phyloP scores from a whole-genome alignment of 768 basidiomycete genomes.

The Leucosporidium scottii region DNA sequence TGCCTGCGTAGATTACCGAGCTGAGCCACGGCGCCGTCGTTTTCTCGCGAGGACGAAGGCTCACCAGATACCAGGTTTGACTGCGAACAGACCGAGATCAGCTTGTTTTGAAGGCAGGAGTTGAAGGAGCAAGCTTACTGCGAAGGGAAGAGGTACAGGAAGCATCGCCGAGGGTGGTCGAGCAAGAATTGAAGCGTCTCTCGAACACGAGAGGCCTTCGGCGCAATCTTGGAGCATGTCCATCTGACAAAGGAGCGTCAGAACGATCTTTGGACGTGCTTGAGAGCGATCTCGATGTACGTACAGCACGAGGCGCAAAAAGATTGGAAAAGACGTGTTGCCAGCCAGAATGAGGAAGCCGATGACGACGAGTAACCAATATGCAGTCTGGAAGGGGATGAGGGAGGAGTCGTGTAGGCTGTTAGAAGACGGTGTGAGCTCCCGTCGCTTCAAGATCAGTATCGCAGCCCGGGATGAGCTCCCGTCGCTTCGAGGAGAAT shows the following conservation, averaged over 20 bases:
- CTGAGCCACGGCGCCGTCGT: too few relatives aligned
- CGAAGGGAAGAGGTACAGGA: slow-evolving; percentile 29
- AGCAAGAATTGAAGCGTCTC: slow-evolving; percentile 84
- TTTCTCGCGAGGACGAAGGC: too few relatives aligned
- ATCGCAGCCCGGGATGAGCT: too few relatives aligned
- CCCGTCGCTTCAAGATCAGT: too few relatives aligned
- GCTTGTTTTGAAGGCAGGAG: slow-evolving; percentile 52
- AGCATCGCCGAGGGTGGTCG: slow-evolving; percentile 59
- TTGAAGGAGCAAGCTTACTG: background rate
- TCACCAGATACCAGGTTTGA: slow-evolving; percentile 25
- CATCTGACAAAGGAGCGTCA: slow-evolving; percentile 36
- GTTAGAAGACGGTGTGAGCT: too few relatives aligned
- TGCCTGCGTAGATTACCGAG: too few relatives aligned
- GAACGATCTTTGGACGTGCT: too few relatives aligned
- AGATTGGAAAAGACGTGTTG: slow-evolving; percentile 63
- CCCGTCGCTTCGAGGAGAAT: background rate
- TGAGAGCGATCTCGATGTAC: too few relatives aligned
- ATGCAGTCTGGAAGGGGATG: slow-evolving; percentile 66
- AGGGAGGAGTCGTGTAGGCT: slow-evolving; percentile 61
- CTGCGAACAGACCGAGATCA: slow-evolving; percentile 39
- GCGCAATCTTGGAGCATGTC: slow-evolving; percentile 57
- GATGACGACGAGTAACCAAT: slow-evolving; percentile 51
- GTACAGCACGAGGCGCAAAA: slow-evolving; percentile 61
- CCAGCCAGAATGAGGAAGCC: slow-evolving; percentile 70
- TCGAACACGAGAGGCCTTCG: slow-evolving; percentile 53